Conservation (phyloP, 176 grass and related monocot species). For the Triticum timopheevii region DNA sequence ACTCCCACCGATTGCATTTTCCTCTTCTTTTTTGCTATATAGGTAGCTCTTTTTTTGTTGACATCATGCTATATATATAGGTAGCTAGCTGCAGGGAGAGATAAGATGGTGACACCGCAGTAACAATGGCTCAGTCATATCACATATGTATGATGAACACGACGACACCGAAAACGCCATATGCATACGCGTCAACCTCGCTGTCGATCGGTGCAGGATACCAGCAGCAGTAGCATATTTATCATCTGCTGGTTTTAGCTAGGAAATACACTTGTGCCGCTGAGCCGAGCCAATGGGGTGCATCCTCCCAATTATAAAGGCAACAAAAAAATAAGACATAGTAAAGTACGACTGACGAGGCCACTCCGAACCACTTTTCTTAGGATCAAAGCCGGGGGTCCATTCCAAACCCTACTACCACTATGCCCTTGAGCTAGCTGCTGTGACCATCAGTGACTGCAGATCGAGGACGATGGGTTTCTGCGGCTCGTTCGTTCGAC, state of each 20-base stretch:
- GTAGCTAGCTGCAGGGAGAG: background rate
- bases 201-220: conserved; percentile 12
- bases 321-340: conserved; percentile 21
- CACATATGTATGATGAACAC: too few species aligned
- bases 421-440: background rate
- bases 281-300: background rate
- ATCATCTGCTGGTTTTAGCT: conserved; percentile 23
- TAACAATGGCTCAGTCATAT: background rate
- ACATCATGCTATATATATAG: background rate
- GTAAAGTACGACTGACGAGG: conserved; percentile 31
- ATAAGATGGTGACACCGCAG: background rate
- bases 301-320: conserved; percentile 34
- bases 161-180: background rate
- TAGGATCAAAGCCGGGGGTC: conserved; percentile 29
- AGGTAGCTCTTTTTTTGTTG: too few species aligned
- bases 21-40: background rate
- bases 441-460: conserved; percentile 37
- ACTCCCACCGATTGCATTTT: background rate
- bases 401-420: conserved; percentile 18
- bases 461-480: conserved; percentile 1
- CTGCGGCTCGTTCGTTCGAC: background rate
- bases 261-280: conserved; percentile 30
- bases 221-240: background rate
- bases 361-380: conserved; percentile 19
- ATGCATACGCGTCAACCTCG: background rate